Base-by-base conservation (phyloP, 768 basidiomycete species). In the Lentinula aciculospora region DNA sequence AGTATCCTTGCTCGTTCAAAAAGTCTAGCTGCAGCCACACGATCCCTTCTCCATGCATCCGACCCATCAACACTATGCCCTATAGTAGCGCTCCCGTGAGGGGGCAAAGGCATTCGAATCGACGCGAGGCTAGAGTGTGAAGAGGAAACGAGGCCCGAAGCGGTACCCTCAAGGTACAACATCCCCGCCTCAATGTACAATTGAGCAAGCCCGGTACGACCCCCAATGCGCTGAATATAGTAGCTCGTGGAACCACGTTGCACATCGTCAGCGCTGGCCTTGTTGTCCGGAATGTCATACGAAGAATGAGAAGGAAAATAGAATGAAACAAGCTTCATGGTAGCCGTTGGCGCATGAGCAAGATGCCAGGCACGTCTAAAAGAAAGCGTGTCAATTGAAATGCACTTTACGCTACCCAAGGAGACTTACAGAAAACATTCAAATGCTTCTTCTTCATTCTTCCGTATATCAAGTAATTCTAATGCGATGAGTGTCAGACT, bases 311-410 rank as follows among this genome's bases (percentile, higher is more conserved):
- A 48, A 1, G 56, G 85, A 36, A 92, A 66, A 65, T 90, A 92
- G 60, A 89, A 80, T 1, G 85, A 82, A 32, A 84, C 87, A 17
- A 92, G 80, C 56, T 88, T 83, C 77, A 92, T 87, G 3, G 87
- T 87, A 0, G 90, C 83, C 8, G 88, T 83, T 5, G 89, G 88
- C 5, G 85, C 74, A 67, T 83, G 87, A 2, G 85, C 82, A 67
- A 87, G 87, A 53, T 85, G 85, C 90, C 90, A 92, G 32, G 89
- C 88, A 49, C 89, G 89, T 61, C 90, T 92, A 63, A 17, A 58
- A 40, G 40, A 46, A 13, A 47, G 59, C 31, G 48, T 46, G 39
- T 49, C 60, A 60, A 53, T 50, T 46, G 36, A 25, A 46, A 23
- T 25, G 45, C 39, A 46, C 2, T 34, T 37, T 36, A 39, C 57